A percentile compares a stretch with the other conserved stretches of the same genome.
Evolutionary conservation across 768 basidiomycete species (phyloP).

Genomic region (Sarcomyxa edulis): DNA sequence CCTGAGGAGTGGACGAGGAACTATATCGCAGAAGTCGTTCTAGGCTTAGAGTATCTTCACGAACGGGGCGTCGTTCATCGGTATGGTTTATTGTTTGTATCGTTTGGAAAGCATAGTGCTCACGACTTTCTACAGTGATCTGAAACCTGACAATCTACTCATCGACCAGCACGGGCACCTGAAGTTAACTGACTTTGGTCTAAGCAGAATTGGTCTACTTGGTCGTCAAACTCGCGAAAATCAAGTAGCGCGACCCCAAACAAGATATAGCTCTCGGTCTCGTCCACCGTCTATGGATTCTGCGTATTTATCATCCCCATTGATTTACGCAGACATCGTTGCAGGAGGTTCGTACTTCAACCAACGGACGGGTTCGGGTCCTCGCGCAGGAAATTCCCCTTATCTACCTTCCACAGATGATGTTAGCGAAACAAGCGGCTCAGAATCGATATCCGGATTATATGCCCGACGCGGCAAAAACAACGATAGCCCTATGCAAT

Average conservation of each 20-base stretch:
- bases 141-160: slow-evolving; percentile 97
- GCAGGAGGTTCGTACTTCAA: slow-evolving; percentile 77
- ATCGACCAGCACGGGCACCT: slow-evolving; percentile 96
- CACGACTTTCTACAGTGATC: slow-evolving; percentile 54
- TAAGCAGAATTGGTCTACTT: slow-evolving; percentile 95
- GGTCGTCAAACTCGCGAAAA: slow-evolving; percentile 89
- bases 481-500: slow-evolving; percentile 78
- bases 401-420: slow-evolving; percentile 74
- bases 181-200: slow-evolving; percentile 96
- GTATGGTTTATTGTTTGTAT: slow-evolving; percentile 38
- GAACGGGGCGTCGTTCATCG: slow-evolving; percentile 94
- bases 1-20: slow-evolving; percentile 97
- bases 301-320: slow-evolving; percentile 72
- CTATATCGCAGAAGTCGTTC: slow-evolving; percentile 93
- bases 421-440: slow-evolving; percentile 80
- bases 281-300: slow-evolving; percentile 81
- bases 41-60: slow-evolving; percentile 97
- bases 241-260: slow-evolving; percentile 39
- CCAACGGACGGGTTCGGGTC: slow-evolving; percentile 55
- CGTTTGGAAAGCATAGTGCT: no score
- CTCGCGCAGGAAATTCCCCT: slow-evolving; percentile 60
- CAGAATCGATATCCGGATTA: slow-evolving; percentile 63
- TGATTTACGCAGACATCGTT: slow-evolving; percentile 51
- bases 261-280: slow-evolving; percentile 63
- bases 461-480: slow-evolving; percentile 44